These are phyloP conservation scores for Curvularia hawaiiensis DNA, from an alignment of 2,329 filamentous ascomycete species.

Conservation along the genomic window DNA sequence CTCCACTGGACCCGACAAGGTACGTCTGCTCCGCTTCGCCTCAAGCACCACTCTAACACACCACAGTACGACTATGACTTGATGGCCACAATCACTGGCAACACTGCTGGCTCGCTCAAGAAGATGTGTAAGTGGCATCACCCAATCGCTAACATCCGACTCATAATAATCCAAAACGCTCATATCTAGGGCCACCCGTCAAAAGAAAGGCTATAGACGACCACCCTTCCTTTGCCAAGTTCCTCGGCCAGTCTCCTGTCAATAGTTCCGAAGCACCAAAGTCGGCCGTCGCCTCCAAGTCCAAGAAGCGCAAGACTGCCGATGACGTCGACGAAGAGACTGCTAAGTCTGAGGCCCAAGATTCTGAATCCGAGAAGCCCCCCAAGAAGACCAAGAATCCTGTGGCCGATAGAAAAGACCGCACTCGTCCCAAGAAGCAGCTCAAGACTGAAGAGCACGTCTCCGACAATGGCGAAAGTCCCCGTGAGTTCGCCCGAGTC, in stretches of 20 bases:
- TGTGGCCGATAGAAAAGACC: not conserved
- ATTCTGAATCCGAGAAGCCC: conserved; percentile 23
- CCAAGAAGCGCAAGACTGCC: conserved; percentile 32
- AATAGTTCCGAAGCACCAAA: conserved; percentile 12
- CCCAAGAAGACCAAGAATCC: conserved; percentile 12
- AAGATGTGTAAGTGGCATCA: conserved; percentile 32
- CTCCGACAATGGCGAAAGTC: too few species aligned
- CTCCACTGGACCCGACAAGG: conserved; percentile 36
- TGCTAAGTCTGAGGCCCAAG: conserved; percentile 6
- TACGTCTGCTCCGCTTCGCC: conserved; percentile 1
- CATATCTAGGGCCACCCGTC: conserved; percentile 24
- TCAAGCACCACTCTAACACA: not conserved
- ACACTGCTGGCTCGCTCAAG: conserved; percentile 39
- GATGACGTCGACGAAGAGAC: conserved; percentile 13
- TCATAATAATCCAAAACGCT: not conserved
- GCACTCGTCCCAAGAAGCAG: too few species aligned
- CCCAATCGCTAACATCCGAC: too few species aligned
- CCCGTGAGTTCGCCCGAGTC: too few species aligned
- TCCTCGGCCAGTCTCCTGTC: conserved; percentile 19
- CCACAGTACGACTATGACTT: conserved; percentile 37
- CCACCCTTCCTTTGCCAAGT: conserved; percentile 31
- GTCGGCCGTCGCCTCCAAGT: conserved; percentile 1
- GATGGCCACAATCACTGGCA: conserved; percentile 36
- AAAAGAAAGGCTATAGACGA: conserved; percentile 39
- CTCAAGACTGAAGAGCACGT: too few species aligned